Base-by-base conservation (phyloP, 805 yeast genomes). In the Dipodascopsis tothii region DNA sequence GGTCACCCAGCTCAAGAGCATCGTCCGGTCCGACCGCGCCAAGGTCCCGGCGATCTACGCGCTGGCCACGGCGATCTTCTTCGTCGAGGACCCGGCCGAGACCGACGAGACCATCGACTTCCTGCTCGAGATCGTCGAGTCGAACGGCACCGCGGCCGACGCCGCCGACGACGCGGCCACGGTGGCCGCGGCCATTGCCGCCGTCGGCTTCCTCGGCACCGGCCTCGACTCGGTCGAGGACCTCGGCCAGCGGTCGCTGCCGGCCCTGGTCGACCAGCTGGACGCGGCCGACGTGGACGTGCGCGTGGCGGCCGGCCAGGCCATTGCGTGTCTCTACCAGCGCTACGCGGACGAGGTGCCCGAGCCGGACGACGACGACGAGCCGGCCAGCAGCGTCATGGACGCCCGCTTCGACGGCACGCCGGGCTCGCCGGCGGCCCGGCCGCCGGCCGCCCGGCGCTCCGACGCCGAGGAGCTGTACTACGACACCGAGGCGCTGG, bases 241-340 rank as follows among this genome's bases (percentile, higher is more conserved):
- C 16, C 16, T 48, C 6, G 49, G 48, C 4, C 44, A 32, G 11
- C 32, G 17, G 23, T 44, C 50, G 3, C 22, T 53, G 17, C 53
- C 55, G 18, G 43, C 46, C 5, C 30, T 54, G 32, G 48, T 48
- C 17, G 55, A 52, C 19, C 58, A 52, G 40, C 37, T 54, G 16
- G 58, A 54, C 21, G 54, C 58, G 3, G 33, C 43, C 7, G 42
- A 48, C 17, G 17, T 43, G 3, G 25, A 37, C 5, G 48, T 52
- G 4, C 48, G 58, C 3, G 44, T 48, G 37, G 51, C 56, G 5
- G 52, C 58, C 6, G 58, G 58, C 4, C 42, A 51, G 20, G 56
- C 48, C 5, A 48, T 54, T 21, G 58, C 58, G 5, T 25, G 52
- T 4, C 39, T 52, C 9, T 48, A 54, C 25, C 56, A 51, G 40